phyloP scores from a whole-genome alignment of 2,329 filamentous ascomycete species.

The Pseudogymnoascus sp. region DNA sequence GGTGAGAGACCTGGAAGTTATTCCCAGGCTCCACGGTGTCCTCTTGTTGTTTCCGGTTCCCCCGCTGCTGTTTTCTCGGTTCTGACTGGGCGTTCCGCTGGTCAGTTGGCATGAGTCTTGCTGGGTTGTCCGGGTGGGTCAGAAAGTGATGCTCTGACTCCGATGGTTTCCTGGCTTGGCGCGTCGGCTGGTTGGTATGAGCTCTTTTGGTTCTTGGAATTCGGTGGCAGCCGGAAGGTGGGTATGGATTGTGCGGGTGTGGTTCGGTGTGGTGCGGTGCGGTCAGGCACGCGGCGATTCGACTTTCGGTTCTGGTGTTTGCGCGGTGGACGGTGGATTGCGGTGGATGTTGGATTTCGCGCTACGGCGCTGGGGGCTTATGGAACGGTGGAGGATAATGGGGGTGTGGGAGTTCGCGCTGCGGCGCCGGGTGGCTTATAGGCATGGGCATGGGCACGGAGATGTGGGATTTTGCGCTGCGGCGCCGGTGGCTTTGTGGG shows the following conservation, averaged over 20 bases:
- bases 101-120: neutral
- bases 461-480: neutral
- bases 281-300: too few relatives aligned
- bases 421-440: neutral
- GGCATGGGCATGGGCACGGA: neutral
- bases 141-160: conserved; percentile 6
- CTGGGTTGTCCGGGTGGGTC: conserved; percentile 1
- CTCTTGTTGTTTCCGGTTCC: neutral
- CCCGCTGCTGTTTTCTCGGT: neutral
- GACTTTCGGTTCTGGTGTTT: neutral
- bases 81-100: neutral
- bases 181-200: neutral
- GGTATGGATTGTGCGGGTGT: neutral
- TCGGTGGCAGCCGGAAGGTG: neutral
- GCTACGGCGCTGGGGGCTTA: neutral
- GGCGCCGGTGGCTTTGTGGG: neutral
- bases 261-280: neutral
- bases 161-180: neutral
- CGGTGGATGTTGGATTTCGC: neutral
- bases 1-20: neutral
- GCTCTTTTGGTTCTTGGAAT: neutral
- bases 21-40: neutral
- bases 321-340: neutral
- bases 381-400: neutral
- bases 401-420: neutral